Percentiles rank a stretch among this genome's conserved stretches.
These are phyloP conservation scores for Salix caprea DNA, from an alignment of 345 rosid genomes.

Conservation along the genomic window DNA sequence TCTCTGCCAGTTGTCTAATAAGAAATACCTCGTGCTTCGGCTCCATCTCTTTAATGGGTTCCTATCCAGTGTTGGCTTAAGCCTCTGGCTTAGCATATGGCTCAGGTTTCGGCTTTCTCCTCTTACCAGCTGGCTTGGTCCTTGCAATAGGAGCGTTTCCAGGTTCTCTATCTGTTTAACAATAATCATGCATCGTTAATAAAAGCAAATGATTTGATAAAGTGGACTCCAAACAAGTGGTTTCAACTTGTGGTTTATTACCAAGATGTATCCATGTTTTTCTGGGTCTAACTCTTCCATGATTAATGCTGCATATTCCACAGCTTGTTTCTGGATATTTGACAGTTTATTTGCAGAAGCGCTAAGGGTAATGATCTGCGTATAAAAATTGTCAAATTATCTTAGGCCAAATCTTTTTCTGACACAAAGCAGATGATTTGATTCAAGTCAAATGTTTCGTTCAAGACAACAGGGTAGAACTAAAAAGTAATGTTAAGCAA, in stretches of 20 bases:
- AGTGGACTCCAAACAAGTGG: not conserved
- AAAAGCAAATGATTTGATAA: not conserved
- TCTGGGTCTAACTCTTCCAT: conserved; percentile 88
- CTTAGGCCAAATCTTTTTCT: not conserved
- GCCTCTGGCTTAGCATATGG: conserved; percentile 73
- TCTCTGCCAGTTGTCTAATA: conserved; percentile 72
- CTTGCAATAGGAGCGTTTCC: conserved; percentile 62
- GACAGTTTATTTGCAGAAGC: conserved; percentile 72
- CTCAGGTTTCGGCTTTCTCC: conserved; percentile 68
- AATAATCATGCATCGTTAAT: not conserved
- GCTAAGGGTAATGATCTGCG: conserved; percentile 68
- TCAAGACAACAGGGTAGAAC: not conserved
- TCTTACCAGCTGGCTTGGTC: conserved; percentile 43
- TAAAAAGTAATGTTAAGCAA: not conserved
- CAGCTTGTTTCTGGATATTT: conserved; percentile 65
- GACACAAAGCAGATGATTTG: conserved; percentile 12
- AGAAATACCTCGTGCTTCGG: conserved; percentile 40
- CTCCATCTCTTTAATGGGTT: conserved; percentile 47
- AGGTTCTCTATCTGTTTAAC: conserved; percentile 53
- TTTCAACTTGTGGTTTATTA: conserved; percentile 14
- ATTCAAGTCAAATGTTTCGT: not conserved
- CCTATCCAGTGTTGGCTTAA: conserved; percentile 46
- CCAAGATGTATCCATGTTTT: conserved; percentile 67
- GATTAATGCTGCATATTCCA: conserved; percentile 74
- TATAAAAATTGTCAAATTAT: not conserved